phyloP scores from a whole-genome alignment of 192 early-diverging fungal species.

The Podila verticillata region DNA sequence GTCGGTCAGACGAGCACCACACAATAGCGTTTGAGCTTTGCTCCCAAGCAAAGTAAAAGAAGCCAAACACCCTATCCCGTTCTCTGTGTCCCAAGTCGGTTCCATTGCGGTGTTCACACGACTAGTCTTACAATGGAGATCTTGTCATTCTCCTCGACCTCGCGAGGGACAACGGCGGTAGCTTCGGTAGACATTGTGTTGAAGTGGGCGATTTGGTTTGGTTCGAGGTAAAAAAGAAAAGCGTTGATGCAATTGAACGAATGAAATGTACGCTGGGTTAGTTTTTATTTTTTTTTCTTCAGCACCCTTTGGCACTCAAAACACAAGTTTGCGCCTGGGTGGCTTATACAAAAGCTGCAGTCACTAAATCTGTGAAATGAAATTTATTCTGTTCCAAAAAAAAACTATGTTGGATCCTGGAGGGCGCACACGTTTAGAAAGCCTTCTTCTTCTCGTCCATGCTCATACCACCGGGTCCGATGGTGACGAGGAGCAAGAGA shows the following conservation, averaged over 20 bases:
- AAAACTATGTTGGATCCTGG: too few relatives aligned
- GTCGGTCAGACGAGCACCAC: background rate
- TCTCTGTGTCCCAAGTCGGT: background rate
- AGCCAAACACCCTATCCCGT: background rate
- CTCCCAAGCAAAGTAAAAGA: background rate
- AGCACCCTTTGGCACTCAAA: too few relatives aligned
- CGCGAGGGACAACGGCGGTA: background rate
- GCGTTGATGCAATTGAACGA: background rate
- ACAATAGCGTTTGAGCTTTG: background rate
- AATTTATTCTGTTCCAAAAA: too few relatives aligned
- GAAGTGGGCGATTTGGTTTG: background rate
- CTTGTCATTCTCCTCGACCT: slow-evolving; percentile 51
- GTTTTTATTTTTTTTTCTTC: background rate
- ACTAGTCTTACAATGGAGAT: slow-evolving; percentile 57
- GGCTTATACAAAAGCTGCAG: too few relatives aligned
- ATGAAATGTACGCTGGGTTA: too few relatives aligned
- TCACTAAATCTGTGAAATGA: too few relatives aligned
- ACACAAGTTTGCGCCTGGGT: too few relatives aligned
- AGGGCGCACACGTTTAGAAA: slow-evolving; percentile 72
- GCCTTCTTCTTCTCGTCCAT: slow-evolving; percentile 98
- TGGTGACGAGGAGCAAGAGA: slow-evolving; percentile 90
- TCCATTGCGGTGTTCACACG: too few relatives aligned
- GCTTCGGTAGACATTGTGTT: slow-evolving; percentile 6
- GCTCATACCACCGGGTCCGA: slow-evolving; percentile 91
- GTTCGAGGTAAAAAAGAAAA: background rate